A percentile compares a stretch with the other conserved stretches of the same genome.
Evolutionary conservation across 495 filamentous ascomycete genomes (phyloP).

Genomic region (Apiosordaria backusii): DNA sequence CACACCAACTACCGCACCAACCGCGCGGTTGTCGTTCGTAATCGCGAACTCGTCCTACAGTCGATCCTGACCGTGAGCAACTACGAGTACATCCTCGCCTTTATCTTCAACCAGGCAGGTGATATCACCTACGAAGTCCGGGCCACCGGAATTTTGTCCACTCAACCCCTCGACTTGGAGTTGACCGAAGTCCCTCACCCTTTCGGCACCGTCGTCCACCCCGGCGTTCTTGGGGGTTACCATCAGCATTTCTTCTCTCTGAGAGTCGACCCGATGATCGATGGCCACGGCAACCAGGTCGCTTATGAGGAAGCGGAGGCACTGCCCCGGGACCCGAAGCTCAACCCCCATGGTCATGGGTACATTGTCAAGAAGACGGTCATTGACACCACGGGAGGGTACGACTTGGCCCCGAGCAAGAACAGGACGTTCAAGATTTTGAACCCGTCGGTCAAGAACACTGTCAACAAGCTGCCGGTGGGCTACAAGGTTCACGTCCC

Average conservation of each 20-base stretch:
- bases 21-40: constrained; percentile 61
- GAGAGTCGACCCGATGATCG: constrained; percentile 77
- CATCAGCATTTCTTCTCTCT: constrained; percentile 93
- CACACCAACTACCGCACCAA: constrained; percentile 78
- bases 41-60: constrained; percentile 70
- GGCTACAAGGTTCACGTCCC: constrained; percentile 75
- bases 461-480: constrained; percentile 70
- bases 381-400: constrained; percentile 51
- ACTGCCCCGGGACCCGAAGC: constrained; percentile 48
- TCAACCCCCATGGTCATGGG: constrained; percentile 77
- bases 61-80: constrained; percentile 77
- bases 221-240: constrained; percentile 68
- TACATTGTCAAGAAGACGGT: constrained; percentile 64
- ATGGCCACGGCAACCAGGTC: constrained; percentile 69
- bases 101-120: constrained; percentile 80
- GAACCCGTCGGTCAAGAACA: constrained; percentile 61
- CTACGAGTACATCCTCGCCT: constrained; percentile 83
- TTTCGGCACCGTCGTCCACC: constrained; percentile 84
- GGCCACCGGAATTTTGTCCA: constrained; percentile 83
- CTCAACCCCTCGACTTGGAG: constrained; percentile 68
- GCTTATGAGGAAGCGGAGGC: constrained; percentile 61
- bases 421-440: constrained; percentile 81
- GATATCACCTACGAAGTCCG: constrained; percentile 76
- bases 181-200: constrained; percentile 50
- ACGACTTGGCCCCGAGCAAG: constrained; percentile 55